These are phyloP conservation scores for Lactarius hatsudake DNA, from an alignment of 768 basidiomycete species.

Conservation along the genomic window DNA sequence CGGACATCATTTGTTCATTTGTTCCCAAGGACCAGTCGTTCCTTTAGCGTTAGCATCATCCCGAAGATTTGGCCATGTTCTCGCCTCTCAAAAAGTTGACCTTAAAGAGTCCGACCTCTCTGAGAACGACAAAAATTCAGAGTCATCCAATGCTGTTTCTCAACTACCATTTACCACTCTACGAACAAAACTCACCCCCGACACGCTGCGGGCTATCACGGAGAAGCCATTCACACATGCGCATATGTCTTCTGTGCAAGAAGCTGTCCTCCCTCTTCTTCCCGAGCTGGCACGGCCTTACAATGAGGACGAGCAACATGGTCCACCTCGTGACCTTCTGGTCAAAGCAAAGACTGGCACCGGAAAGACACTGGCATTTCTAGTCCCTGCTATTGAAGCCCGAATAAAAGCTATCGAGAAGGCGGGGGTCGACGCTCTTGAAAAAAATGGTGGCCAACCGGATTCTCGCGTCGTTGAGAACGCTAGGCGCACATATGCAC, in stretches of 20 bases:
- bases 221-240: conserved; percentile 61
- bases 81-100: conserved; percentile 10
- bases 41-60: conserved; percentile 15
- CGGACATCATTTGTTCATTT: not conserved
- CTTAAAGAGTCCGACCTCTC: not conserved
- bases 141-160: not conserved
- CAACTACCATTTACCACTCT: conserved; percentile 34
- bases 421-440: conserved; percentile 40
- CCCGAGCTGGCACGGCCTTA: conserved; percentile 63
- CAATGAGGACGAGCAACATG: conserved; percentile 33
- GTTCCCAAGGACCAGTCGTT: not conserved
- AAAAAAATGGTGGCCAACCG: conserved; percentile 41
- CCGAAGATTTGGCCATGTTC: conserved; percentile 23
- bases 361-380: conserved; percentile 86
- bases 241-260: conserved; percentile 81
- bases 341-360: conserved; percentile 89
- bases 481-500: conserved; percentile 41
- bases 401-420: conserved; percentile 59
- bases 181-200: conserved; percentile 34
- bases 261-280: conserved; percentile 70
- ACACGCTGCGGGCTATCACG: conserved; percentile 57
- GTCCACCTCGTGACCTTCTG: conserved; percentile 59
- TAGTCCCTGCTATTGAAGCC: conserved; percentile 81
- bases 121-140: conserved; percentile 2
- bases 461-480: conserved; percentile 35